phyloP scores from a whole-genome alignment of 306 rosid genomes.

The Quercus alba region DNA sequence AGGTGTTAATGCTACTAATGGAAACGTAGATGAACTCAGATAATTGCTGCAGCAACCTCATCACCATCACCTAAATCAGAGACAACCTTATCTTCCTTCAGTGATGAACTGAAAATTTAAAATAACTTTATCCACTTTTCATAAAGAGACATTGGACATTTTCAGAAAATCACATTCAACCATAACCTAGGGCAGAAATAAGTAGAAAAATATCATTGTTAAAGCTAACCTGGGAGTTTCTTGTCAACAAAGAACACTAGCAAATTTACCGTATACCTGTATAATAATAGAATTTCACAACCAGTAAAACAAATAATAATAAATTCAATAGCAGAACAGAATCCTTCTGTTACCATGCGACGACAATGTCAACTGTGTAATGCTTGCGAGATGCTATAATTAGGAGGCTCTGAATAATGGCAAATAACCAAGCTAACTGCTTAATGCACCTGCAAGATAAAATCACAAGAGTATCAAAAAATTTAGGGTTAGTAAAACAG shows the following conservation, averaged over 20 bases:
- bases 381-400: slow-evolving; percentile 58
- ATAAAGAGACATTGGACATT: not conserved
- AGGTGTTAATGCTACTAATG: not conserved
- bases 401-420: slow-evolving; percentile 40
- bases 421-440: slow-evolving; percentile 51
- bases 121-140: not conserved
- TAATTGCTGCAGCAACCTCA: not conserved
- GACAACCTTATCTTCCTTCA: not conserved
- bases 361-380: slow-evolving; percentile 47
- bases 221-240: slow-evolving; percentile 41
- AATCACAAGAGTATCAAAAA: not conserved
- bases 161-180: not conserved
- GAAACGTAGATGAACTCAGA: not conserved
- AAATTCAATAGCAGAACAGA: not conserved
- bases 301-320: not conserved
- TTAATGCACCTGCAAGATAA: slow-evolving; percentile 38
- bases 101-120: not conserved
- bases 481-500: not conserved
- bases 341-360: slow-evolving; percentile 34
- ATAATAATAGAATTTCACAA: not conserved
- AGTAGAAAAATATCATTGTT: not conserved
- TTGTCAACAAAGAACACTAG: slow-evolving; percentile 38
- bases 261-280: slow-evolving; percentile 55
- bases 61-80: no score
- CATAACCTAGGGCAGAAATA: not conserved